These are phyloP conservation scores for Alternaria postmessia DNA, from an alignment of 2,329 filamentous ascomycete genomes.

Conservation along the genomic window DNA sequence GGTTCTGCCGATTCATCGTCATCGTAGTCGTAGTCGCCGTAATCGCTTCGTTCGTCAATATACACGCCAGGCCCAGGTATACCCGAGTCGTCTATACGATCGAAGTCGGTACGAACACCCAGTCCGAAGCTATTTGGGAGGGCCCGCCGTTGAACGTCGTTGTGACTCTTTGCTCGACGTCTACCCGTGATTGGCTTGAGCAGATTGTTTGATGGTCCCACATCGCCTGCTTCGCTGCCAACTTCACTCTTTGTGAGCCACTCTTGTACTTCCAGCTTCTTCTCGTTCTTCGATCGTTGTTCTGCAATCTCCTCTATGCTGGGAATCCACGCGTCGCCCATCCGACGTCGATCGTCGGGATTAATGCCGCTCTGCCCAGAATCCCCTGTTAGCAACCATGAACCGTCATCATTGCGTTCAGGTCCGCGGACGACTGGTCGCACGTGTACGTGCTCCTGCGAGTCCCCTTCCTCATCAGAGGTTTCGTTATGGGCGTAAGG, in stretches of 20 bases:
- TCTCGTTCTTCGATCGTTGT: slow-evolving; percentile 58
- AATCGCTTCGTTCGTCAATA: slow-evolving; percentile 51
- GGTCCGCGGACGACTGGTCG: slow-evolving; percentile 42
- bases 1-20: slow-evolving; percentile 42
- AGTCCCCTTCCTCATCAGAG: slow-evolving; percentile 44
- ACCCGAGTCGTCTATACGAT: slow-evolving; percentile 47
- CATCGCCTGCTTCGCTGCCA: slow-evolving; percentile 57
- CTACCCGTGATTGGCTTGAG: slow-evolving; percentile 44
- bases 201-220: slow-evolving; percentile 38
- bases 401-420: slow-evolving; percentile 55
- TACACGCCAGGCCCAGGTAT: slow-evolving; percentile 62
- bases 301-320: slow-evolving; percentile 62
- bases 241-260: slow-evolving; percentile 60
- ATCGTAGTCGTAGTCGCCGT: slow-evolving; percentile 47
- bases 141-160: slow-evolving; percentile 45
- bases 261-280: slow-evolving; percentile 61
- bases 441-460: slow-evolving; percentile 27
- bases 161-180: slow-evolving; percentile 59
- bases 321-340: slow-evolving; percentile 54
- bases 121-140: slow-evolving; percentile 38
- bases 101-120: slow-evolving; percentile 43
- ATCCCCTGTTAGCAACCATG: slow-evolving; percentile 52
- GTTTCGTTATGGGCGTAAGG: slow-evolving; percentile 47
- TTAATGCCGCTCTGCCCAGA: slow-evolving; percentile 58
- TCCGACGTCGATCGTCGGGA: slow-evolving; percentile 54